A percentile compares a stretch with the other conserved stretches of the same genome.
phyloP scores from a whole-genome alignment of 208 protist genomes.

The Balamuthia mandrillaris region DNA sequence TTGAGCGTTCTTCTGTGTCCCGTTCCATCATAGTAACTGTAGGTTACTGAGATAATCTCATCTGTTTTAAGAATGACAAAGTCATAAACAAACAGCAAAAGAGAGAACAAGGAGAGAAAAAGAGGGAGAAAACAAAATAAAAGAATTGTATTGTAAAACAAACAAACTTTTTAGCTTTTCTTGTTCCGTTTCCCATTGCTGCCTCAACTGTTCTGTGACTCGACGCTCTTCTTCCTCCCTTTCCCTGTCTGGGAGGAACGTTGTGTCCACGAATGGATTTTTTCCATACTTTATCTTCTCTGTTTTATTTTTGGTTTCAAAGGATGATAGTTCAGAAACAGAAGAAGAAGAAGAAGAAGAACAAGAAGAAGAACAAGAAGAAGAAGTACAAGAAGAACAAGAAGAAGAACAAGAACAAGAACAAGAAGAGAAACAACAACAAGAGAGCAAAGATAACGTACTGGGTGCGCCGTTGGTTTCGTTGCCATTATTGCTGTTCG shows the following conservation, averaged over 20 bases:
- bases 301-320: not conserved
- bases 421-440: not conserved
- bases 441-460: not conserved
- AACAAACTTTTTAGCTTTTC: constrained; percentile 66
- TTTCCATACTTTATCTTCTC: constrained; percentile 60
- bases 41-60: constrained; percentile 74
- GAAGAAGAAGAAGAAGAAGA: not conserved
- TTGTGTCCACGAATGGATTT: constrained; percentile 71
- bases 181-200: constrained; percentile 73
- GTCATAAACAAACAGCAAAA: not conserved
- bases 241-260: constrained; percentile 75
- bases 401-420: not conserved
- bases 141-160: not conserved
- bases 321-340: not conserved
- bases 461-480: not conserved
- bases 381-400: not conserved
- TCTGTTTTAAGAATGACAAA: constrained; percentile 14
- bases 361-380: not conserved
- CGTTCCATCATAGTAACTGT: constrained; percentile 78
- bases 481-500: not conserved
- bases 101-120: not conserved
- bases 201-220: constrained; percentile 60
- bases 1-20: constrained; percentile 69
- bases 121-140: not conserved
- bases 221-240: constrained; percentile 63